These are phyloP conservation scores for Globisporangium recalcitrans DNA, from an alignment of 352 stramenopile genomes.

Conservation along the genomic window DNA sequence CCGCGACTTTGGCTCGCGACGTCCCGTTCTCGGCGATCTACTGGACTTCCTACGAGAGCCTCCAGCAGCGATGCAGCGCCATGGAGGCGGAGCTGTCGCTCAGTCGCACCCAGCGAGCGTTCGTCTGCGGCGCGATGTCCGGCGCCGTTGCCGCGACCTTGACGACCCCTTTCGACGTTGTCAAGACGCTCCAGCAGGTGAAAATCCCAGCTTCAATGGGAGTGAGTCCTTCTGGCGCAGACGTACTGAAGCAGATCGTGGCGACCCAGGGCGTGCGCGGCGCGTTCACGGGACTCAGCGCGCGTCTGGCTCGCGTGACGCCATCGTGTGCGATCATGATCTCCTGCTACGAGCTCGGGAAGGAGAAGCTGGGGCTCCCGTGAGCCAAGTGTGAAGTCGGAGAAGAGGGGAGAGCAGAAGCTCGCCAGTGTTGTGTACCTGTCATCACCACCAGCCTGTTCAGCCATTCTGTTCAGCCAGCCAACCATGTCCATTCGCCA, in stretches of 20 bases:
- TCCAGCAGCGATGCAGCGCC: conserved; percentile 31
- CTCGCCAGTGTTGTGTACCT: background rate
- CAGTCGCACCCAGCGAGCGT: conserved; percentile 63
- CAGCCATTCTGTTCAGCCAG: background rate
- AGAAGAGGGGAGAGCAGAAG: background rate
- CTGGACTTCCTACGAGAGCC: conserved; percentile 89
- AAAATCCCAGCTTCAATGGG: conserved; percentile 25
- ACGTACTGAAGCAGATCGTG: conserved; percentile 49
- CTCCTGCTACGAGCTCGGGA: conserved; percentile 75
- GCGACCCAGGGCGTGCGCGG: conserved; percentile 38
- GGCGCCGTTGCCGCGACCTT: conserved; percentile 85
- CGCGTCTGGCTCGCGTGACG: conserved; percentile 59
- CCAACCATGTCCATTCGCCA: background rate
- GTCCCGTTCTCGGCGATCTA: conserved; percentile 95
- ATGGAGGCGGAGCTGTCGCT: conserved; percentile 20
- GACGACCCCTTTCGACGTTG: conserved; percentile 94
- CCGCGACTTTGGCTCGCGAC: conserved; percentile 90
- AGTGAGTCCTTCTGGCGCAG: conserved; percentile 29
- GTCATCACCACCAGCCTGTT: background rate
- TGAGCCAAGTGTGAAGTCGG: conserved; percentile 15
- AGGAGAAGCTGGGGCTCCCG: conserved; percentile 55
- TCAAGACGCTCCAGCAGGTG: conserved; percentile 92
- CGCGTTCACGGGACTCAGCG: conserved; percentile 60
- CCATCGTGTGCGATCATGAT: conserved; percentile 89
- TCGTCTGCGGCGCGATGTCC: conserved; percentile 81